Percentiles rank a stretch among this genome's conserved stretches.
Conservation (phyloP, 768 basidiomycete genomes). For the Lentinus brumalis region DNA sequence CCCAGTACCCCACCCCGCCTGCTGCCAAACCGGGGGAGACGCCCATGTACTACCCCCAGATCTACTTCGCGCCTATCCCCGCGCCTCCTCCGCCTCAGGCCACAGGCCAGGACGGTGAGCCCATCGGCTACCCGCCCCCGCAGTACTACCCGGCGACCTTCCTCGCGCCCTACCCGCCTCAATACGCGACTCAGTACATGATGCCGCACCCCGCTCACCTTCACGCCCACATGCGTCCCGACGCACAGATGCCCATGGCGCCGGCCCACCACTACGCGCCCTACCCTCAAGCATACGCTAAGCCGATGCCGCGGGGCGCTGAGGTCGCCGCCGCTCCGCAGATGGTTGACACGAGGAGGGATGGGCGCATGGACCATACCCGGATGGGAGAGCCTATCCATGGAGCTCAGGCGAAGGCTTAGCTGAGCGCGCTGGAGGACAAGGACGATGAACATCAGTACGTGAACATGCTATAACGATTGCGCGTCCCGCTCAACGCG, state of each 20-base stretch:
- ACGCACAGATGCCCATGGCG: slow-evolving; percentile 15
- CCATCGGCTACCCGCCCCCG: slow-evolving; percentile 40
- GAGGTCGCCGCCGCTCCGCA: slow-evolving; percentile 19
- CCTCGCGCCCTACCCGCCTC: slow-evolving; percentile 41
- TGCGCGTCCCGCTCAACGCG: background rate
- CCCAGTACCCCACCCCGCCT: slow-evolving; percentile 49
- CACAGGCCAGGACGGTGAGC: slow-evolving; percentile 46
- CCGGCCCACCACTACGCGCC: slow-evolving; percentile 37
- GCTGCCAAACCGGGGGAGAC: slow-evolving; percentile 53
- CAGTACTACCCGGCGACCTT: slow-evolving; percentile 52
- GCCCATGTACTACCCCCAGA: slow-evolving; percentile 52
- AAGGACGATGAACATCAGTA: background rate
- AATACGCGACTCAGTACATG: slow-evolving; percentile 51
- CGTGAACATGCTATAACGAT: background rate
- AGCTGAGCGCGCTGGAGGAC: background rate
- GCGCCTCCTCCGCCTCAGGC: slow-evolving; percentile 40
- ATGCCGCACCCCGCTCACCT: slow-evolving; percentile 32
- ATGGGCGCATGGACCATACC: slow-evolving; percentile 14
- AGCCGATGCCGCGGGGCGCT: slow-evolving; percentile 39
- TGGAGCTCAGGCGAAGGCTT: slow-evolving; percentile 6
- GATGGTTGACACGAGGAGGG: slow-evolving; percentile 18
- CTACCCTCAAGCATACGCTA: slow-evolving; percentile 41
- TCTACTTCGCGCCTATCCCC: slow-evolving; percentile 46
- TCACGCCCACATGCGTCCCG: slow-evolving; percentile 15
- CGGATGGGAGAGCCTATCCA: slow-evolving; percentile 4